Evolutionary conservation across 2,329 filamentous ascomycete species (phyloP).

Genomic region (Aspergillus sp.): DNA sequence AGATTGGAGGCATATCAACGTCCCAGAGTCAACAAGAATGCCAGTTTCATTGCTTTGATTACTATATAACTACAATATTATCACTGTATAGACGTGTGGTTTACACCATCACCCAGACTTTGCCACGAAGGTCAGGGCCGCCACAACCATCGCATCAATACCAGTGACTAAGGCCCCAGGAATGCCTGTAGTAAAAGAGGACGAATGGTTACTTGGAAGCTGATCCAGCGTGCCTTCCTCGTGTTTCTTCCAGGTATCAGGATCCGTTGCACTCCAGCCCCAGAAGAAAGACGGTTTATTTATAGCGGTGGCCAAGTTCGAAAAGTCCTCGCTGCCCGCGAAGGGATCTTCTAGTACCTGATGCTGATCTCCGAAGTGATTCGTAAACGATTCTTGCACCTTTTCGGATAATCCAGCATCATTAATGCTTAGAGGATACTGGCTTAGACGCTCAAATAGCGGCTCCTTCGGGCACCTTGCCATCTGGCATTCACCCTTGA

Average conservation of each 20-base stretch:
- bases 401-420: background rate
- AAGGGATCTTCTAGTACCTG: background rate
- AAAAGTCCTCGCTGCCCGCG: background rate
- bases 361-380: background rate
- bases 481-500: background rate
- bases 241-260: background rate
- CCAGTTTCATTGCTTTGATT: no score
- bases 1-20: no score
- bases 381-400: background rate
- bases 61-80: no score
- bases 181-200: background rate
- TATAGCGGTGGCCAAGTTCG: background rate
- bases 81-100: background rate
- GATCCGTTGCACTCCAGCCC: background rate
- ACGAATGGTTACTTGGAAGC: background rate
- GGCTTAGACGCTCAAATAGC: background rate
- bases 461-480: background rate
- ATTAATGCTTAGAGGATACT: background rate
- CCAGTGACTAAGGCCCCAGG: background rate
- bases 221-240: background rate
- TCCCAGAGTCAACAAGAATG: no score
- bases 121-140: background rate
- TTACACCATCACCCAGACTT: background rate
- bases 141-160: background rate
- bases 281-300: background rate